Base-by-base conservation (phyloP, 108 stramenopile species). In the Chaetoceros tenuissimus region DNA sequence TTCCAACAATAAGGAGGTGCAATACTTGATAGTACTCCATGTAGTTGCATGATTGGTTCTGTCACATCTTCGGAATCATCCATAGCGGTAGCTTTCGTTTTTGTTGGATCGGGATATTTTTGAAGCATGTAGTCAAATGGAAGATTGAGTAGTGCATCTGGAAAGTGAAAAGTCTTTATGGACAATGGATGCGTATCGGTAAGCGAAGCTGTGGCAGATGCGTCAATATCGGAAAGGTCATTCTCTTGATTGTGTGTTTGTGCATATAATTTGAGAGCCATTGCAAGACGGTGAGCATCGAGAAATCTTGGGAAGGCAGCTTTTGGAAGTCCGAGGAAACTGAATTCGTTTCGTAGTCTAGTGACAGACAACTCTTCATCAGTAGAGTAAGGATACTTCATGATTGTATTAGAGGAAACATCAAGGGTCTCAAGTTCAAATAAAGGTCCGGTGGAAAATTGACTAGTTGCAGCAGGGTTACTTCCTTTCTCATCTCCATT, bases 381-480 rank as follows among this genome's bases (percentile, higher is more conserved):
- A 13, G 66, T 53, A 56, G 78, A 69, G 57, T 79, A 78, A n/a
- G 82, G 79, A 60, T 92, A 92, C 48, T 72, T 60, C 59, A 79
- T 75, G 17, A 92, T 74, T 31, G 61, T 81, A 48, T 77, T 56
- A 46, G 73, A 72, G 0, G 84, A 69, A n/a, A 77, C 84, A 24
- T 92, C 89, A 44, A 87, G 73, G 31, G 52, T 78, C 47, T 92
- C 85, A 5, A 84, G 24, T 46, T 83, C 83, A 64, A 87, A 83
- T 18, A 81, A 49, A 30, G 82, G 73, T 0, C 64, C 71, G 3
- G 67, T 51, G 23, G 49, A 5, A 51, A 10, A 51, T 28, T 46
- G 46, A 50, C 67, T 77, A 16, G 71, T 47, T 24, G 47, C 47
- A 13, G 55, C 60, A 17, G 58, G 53, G 28, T 60, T 64, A 0